Base-by-base conservation (phyloP, 345 rosid species). In the Mercurialis annua region DNA sequence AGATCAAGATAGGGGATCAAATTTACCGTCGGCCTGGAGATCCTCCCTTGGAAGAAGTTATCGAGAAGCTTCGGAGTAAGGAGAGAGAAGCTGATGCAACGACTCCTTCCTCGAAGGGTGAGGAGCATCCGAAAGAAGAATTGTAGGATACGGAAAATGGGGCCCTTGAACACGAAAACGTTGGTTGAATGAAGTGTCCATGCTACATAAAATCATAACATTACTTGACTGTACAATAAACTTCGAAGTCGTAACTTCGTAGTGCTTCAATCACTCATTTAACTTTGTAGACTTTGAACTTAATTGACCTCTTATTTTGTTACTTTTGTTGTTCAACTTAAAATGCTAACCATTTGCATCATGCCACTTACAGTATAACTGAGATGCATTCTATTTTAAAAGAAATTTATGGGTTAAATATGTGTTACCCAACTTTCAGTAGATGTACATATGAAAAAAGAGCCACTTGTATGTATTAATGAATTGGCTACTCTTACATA, bases 1-100 rank as follows among this genome's bases (percentile, higher is more conserved):
- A 94, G 80, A 68, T 94, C 23, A 91, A 91, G 86, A 82, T 89
- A 4, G 96, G 91, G 42, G 95, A 94, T 40, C 83, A 81, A 72
- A 77, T 68, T 64, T 94, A 80, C 62, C 75, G 96, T 42, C 81
- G 96, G 76, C 76, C 89, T 1, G 99, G 96, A 48, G 96, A 91
- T 80, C 95, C 92, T 59, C 91, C 99, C 0, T 64, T 87, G 6
- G 96, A 89, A n/a, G 76, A 77, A 70, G 82, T 89, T 2, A 8
- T 83, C 10, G 84, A 79, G 72, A 76, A 71, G 69, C 86, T 85
- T 31, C 64, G 23, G 60, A 71, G 69, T 5, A 62, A 73, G 65
- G 59, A 73, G 10, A 66, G 64, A 23, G 71, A 65, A 51, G 40
- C 17, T 11, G 58, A 43, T 4, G 61, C n/a, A n/a, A n/a, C n/a